Evolutionary conservation across 306 rosid species (phyloP), one percentile per base, ranked within the genome.

Genomic region (Biancaea sappan): DNA sequence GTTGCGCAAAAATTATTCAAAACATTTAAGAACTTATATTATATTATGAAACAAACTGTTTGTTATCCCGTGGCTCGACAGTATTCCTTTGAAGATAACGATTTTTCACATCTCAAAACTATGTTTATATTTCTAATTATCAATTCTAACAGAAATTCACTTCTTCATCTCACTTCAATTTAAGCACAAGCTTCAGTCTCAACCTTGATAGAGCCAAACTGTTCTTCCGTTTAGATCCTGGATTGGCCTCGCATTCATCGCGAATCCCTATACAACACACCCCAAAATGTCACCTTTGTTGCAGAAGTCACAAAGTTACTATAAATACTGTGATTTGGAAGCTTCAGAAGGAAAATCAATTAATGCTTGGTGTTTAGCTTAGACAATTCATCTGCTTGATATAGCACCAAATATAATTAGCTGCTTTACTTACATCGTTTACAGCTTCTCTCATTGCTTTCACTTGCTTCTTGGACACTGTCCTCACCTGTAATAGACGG

Each of bases 231-330:
- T 62, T 48, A 43, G 53, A 12, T 74, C 41, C 26, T 89, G 97
- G 5, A 66, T 81, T 71, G 96, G 96, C 74, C 97, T 84, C 78
- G 96, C 86, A 82, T 92, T 92, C 47, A 7, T 57, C 81, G 83
- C 79, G 48, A 25, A 89, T 35, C 83, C 90, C 96, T 89, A 77
- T 18, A n/a, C 10, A 34, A 11, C 41, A 26, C n/a, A n/a, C n/a
- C n/a, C 2, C 51, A 14, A 4, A 3, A 24, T 69, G 35, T 56
- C 62, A 46, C 3, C 38, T 34, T 4, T 8, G 78, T 40, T 9
- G 40, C 15, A 40, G 21, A 16, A 52, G 10, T 25, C 26, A 66
- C 16, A 66, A 66, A 14, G 53, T 22, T 35, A 32, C 1, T 47
- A n/a, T n/a, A n/a, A n/a, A n/a, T n/a, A n/a, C n/a, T n/a, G n/a